Evolutionary conservation across 2,329 filamentous ascomycete genomes (phyloP).

Genomic region (Botrytis pseudocinerea): DNA sequence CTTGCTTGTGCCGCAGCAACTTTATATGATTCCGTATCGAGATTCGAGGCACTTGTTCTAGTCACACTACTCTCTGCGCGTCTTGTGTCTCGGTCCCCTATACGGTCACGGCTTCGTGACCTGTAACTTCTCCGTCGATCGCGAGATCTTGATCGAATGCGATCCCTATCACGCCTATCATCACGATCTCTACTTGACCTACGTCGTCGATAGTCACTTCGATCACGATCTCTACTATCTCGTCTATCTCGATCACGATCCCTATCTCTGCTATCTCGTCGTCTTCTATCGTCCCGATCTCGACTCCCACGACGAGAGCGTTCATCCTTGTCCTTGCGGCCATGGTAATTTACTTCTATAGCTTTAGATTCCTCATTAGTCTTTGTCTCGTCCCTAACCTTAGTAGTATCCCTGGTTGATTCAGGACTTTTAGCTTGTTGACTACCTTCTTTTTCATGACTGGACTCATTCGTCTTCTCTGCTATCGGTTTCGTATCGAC

Average conservation of each 20-base stretch:
- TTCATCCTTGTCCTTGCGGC: slow-evolving; percentile 26
- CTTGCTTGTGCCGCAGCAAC: slow-evolving; percentile 63
- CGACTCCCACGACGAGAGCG: slow-evolving; percentile 20
- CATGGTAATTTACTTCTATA: slow-evolving; percentile 11
- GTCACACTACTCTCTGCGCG: slow-evolving; percentile 24
- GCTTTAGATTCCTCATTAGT: slow-evolving; percentile 5
- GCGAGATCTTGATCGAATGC: slow-evolving; percentile 27
- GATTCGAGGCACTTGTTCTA: slow-evolving; percentile 22
- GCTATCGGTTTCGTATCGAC: slow-evolving; percentile 17
- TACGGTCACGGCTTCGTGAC: slow-evolving; percentile 32
- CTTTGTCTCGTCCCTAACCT: slow-evolving; percentile 15
- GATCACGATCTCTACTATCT: slow-evolving; percentile 36
- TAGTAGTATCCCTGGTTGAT: neutral
- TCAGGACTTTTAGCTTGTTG: slow-evolving; percentile 19
- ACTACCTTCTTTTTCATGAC: slow-evolving; percentile 26
- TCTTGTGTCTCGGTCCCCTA: slow-evolving; percentile 31
- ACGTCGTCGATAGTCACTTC: slow-evolving; percentile 35
- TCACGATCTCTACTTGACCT: slow-evolving; percentile 35
- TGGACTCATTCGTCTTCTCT: slow-evolving; percentile 26
- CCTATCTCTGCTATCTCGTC: slow-evolving; percentile 27
- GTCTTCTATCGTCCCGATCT: slow-evolving; percentile 25
- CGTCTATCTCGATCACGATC: slow-evolving; percentile 33
- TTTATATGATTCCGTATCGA: slow-evolving; percentile 47
- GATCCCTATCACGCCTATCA: slow-evolving; percentile 36
- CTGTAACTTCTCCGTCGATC: slow-evolving; percentile 36